Conservation (phyloP, 164 flowering plant genomes). For the Vitis amurensis region DNA sequence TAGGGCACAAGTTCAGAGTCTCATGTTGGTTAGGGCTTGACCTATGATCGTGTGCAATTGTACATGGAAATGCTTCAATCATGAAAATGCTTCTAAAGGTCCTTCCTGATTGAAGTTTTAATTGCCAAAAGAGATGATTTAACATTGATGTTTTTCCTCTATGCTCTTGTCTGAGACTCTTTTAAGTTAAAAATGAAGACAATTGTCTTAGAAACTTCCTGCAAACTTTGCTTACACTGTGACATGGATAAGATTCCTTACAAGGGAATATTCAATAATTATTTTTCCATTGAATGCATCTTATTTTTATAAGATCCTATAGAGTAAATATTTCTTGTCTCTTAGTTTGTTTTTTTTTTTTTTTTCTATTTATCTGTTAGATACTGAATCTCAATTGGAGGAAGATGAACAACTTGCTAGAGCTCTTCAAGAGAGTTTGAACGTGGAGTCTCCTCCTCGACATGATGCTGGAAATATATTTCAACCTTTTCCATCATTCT, state of each 20-base stretch:
- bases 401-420: constrained; percentile 74
- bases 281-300: neutral
- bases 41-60: neutral
- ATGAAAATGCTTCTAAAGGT: neutral
- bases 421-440: constrained; percentile 72
- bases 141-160: neutral
- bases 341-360: neutral
- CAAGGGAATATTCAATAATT: neutral
- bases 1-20: neutral
- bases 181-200: no score
- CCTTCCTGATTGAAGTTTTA: neutral
- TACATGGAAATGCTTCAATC: neutral
- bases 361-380: neutral
- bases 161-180: no score
- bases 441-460: constrained; percentile 51
- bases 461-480: constrained; percentile 33
- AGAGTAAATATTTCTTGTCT: no score
- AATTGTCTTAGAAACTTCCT: neutral
- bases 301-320: no score
- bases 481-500: constrained; percentile 38
- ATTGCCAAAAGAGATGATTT: neutral
- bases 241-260: neutral
- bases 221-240: neutral
- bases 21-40: neutral
- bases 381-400: constrained; percentile 38